Percentiles rank a stretch among this genome's conserved stretches.
phyloP scores from a whole-genome alignment of 139 green algal genomes.

The Micractinium sp. region DNA sequence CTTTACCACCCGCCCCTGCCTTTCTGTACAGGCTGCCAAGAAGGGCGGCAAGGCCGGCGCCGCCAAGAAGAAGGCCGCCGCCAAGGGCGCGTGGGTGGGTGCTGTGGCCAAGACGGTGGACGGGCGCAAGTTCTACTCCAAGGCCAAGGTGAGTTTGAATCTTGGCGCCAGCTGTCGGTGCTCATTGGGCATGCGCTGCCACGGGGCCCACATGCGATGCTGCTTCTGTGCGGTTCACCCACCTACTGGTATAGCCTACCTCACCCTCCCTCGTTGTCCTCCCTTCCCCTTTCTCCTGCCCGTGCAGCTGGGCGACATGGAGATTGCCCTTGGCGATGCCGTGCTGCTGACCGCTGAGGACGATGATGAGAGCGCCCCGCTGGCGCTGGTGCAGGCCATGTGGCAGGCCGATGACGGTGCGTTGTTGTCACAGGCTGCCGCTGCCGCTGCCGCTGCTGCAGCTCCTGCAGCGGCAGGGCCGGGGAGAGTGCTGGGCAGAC shows the following conservation, averaged over 20 bases:
- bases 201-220: neutral
- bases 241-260: neutral
- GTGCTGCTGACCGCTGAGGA: slow-evolving; percentile 52
- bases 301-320: slow-evolving; percentile 48
- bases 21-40: slow-evolving; percentile 1
- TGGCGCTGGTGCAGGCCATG: slow-evolving; percentile 79
- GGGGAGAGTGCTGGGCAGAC: too few relatives aligned
- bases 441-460: slow-evolving; percentile 35
- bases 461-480: neutral
- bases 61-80: slow-evolving; percentile 13
- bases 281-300: neutral
- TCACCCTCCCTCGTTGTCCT: neutral
- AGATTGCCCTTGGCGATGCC: slow-evolving; percentile 58
- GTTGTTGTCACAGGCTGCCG: slow-evolving; percentile 47
- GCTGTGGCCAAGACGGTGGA: slow-evolving; percentile 11
- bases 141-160: slow-evolving; percentile 7
- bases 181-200: neutral
- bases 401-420: slow-evolving; percentile 65
- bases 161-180: neutral
- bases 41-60: slow-evolving; percentile 16
- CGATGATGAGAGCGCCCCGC: slow-evolving; percentile 25
- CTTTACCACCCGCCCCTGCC: neutral
- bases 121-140: slow-evolving; percentile 49
- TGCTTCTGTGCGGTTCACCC: neutral
- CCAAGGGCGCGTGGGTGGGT: slow-evolving; percentile 49